A percentile compares a stretch with the other conserved stretches of the same genome.
These are phyloP conservation scores for Lecanicillium sp. DNA, from an alignment of 2,329 filamentous ascomycete genomes.

Conservation along the genomic window DNA sequence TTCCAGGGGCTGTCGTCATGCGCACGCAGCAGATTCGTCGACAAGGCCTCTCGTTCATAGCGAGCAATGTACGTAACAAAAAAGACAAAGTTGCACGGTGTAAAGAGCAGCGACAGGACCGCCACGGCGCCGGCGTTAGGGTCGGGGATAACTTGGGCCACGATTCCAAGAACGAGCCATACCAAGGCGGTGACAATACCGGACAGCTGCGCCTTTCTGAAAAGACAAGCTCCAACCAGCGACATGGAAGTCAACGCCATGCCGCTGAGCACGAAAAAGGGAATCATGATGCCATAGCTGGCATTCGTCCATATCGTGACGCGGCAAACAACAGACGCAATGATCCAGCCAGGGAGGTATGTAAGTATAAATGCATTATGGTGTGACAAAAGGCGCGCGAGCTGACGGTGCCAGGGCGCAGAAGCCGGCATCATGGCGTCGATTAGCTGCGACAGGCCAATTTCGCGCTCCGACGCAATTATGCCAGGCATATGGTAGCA, in stretches of 20 bases:
- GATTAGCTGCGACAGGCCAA: constrained; percentile 63
- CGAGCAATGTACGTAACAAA: constrained; percentile 65
- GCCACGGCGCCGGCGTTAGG: constrained; percentile 53
- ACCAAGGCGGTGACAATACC: constrained; percentile 66
- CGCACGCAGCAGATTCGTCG: constrained; percentile 49
- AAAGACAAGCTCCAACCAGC: constrained; percentile 67
- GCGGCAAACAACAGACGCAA: constrained; percentile 29
- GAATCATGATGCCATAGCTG: constrained; percentile 51
- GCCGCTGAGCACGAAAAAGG: constrained; percentile 66
- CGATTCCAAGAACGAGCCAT: constrained; percentile 63
- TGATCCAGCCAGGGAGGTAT: constrained; percentile 38
- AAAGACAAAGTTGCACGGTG: constrained; percentile 75
- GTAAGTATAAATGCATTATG: constrained; percentile 61
- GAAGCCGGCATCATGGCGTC: constrained; percentile 66
- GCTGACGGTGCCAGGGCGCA: constrained; percentile 37
- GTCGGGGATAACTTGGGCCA: constrained; percentile 63
- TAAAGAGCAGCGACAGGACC: constrained; percentile 66
- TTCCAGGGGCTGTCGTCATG: constrained; percentile 56
- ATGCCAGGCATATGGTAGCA: constrained; percentile 65
- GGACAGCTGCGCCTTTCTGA: constrained; percentile 72
- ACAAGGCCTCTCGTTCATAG: constrained; percentile 53
- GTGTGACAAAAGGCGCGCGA: constrained; percentile 42
- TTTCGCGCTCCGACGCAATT: constrained; percentile 61
- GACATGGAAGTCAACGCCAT: constrained; percentile 67
- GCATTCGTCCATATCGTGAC: constrained; percentile 31